Evolutionary conservation across 2,329 filamentous ascomycete species (phyloP), one percentile per base, ranked within the genome.

Genomic region (Botrytis aclada): DNA sequence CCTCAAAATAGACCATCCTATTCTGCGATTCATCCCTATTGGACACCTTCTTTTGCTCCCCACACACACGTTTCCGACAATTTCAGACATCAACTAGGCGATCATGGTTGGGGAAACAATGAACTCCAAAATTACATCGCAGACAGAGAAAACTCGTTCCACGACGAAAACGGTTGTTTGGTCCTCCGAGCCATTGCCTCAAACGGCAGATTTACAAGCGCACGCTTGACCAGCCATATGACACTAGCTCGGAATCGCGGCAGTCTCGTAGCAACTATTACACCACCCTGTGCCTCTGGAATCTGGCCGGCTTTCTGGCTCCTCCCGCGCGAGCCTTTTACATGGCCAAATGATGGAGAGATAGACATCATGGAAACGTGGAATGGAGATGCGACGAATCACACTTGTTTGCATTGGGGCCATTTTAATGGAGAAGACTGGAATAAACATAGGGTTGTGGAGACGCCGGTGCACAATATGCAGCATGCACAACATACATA

Each of bases 231-330:
- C 25, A 86, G 84, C 72, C 83, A 85, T 47, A 84, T 86, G 75
- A 87, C 85, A 8, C 82, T 90, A 0, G 82, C 80, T 3, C 83
- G 86, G 4, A 83, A 86, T 60, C 82, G 85, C 45, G 88, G 88
- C 41, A 87, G 85, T 66, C 79, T 90, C 60, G 84, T 84, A 4
- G 87, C 85, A 2, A 83, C 84, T 1, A 83, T 89, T 18, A 81
- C 83, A 0, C 83, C 86, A 0, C 88, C 88, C 0, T 86, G 85
- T 70, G 88, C 88, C 0, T 78, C 82, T 3, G 88, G 88, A 6
- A 86, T 90, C 64, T 90, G 88, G 88, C 88, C 88, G 0, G 88
- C 88, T 0, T 89, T 89, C 77, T 90, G 88, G 88, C 83, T 89
- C 70, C 81, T 90, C 9, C 88, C 88, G 0, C 80, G 83, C 45